Base-by-base conservation (phyloP, 179 eudicot genomes). In the Gypsophila paniculata region DNA sequence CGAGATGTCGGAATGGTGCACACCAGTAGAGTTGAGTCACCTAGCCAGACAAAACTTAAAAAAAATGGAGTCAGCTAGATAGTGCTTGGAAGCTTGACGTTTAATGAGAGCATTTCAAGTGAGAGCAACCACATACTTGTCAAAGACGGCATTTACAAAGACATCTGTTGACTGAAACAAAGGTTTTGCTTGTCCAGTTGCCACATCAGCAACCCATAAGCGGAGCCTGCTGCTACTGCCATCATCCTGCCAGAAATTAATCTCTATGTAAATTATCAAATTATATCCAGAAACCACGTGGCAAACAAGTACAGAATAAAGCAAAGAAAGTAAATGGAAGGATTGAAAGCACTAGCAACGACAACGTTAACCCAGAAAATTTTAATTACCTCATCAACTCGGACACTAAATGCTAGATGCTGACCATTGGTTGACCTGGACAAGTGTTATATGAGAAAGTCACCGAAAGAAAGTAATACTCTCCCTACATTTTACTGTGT, bases 1-100 rank as follows among this genome's bases (percentile, higher is more conserved):
- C 97, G 97, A 80, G 90, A 82, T 73, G 71, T 64, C 39, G 96
- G 99, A 77, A 94, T 89, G 75, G 94, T 91, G 78, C 89, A 89
- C 72, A 93, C 99, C 75, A 94, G 67, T 59, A 94, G 72, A 75
- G 86, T 93, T 21, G 94, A 86, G 85, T 89, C 80, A 78, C 86
- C 84, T 74, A 93, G 81, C 98, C 98, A 93, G 63, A 88, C 89
- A 77, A 85, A 91, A 77, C 98, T 93, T 77, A 72, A 70, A 7
- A 77, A 78, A 65, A 36, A 75, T 49, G 75, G 39, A 49, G 32
- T 32, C 19, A n/a, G 42, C 17, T 65, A 46, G 78, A 64, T 34
- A 38, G 65, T 15, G 55, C 62, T 53, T 51, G 46, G 39, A 32
- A 42, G 57, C 15, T 65, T 19, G 49, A 60, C 5, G 14, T 72